These are phyloP conservation scores for Metschnikowia cubensis DNA, from an alignment of 805 yeast species.

Conservation along the genomic window DNA sequence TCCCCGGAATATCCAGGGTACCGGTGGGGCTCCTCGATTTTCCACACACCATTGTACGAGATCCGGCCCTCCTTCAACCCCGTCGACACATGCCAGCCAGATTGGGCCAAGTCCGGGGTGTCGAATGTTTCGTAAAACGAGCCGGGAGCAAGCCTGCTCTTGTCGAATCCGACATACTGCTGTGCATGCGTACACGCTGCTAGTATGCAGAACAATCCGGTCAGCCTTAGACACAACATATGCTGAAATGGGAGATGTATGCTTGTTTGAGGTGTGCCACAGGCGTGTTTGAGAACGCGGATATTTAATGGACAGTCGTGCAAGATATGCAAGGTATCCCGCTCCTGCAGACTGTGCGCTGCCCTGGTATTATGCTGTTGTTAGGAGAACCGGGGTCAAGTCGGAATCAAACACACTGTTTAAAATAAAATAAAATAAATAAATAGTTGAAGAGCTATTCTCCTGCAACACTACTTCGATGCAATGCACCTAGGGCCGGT, in stretches of 20 bases:
- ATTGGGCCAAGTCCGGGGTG: conserved; percentile 19
- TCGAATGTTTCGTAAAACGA: conserved; percentile 67
- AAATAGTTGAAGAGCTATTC: too few relatives aligned
- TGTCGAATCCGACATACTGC: conserved; percentile 35
- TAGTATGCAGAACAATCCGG: background rate
- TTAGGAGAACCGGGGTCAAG: background rate
- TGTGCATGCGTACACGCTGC: conserved; percentile 4
- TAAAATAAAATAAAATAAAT: too few relatives aligned
- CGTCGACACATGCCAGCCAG: conserved; percentile 50
- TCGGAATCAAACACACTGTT: background rate
- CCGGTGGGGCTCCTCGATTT: conserved; percentile 53
- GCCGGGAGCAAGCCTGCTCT: conserved; percentile 29
- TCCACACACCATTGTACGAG: conserved; percentile 74
- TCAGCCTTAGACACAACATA: background rate
- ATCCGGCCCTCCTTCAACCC: conserved; percentile 48
- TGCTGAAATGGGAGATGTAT: background rate
- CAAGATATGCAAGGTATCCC: background rate
- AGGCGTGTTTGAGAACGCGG: background rate
- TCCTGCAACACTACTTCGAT: background rate
- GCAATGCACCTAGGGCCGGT: background rate
- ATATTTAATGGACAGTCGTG: background rate
- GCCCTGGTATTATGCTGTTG: too few relatives aligned
- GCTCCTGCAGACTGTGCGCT: too few relatives aligned
- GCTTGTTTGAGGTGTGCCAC: background rate
- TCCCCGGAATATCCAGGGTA: conserved; percentile 63